A percentile compares a stretch with the other conserved stretches of the same genome.
phyloP scores from a whole-genome alignment of 2,329 filamentous ascomycete genomes.

The Coleophoma crateriformis region DNA sequence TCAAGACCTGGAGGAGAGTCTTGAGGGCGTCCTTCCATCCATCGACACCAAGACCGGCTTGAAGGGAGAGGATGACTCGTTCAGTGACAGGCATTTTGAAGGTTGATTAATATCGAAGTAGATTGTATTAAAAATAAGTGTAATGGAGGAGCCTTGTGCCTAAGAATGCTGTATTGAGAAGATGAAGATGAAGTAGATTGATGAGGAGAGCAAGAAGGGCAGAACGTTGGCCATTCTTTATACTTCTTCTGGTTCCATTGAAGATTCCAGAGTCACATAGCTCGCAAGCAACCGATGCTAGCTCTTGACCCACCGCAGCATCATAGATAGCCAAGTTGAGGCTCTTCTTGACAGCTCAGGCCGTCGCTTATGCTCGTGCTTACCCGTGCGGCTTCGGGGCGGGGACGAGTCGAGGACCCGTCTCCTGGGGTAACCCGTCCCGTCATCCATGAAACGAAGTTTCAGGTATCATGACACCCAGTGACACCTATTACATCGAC shows the following conservation, averaged over 20 bases:
- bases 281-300: too few relatives aligned
- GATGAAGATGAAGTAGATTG: too few relatives aligned
- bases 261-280: too few relatives aligned
- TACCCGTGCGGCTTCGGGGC: neutral
- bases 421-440: neutral
- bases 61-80: conserved; percentile 18
- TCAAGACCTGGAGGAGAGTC: conserved; percentile 21
- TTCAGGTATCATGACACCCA: neutral
- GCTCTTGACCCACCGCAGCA: neutral
- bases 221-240: too few relatives aligned
- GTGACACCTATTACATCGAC: too few relatives aligned
- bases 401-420: neutral
- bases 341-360: neutral
- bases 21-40: conserved; percentile 23
- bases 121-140: too few relatives aligned
- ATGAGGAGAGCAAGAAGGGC: too few relatives aligned
- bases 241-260: too few relatives aligned
- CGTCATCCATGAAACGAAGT: neutral
- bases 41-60: conserved; percentile 17
- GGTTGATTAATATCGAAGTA: neutral
- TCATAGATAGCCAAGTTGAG: neutral
- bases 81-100: conserved; percentile 15
- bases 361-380: neutral
- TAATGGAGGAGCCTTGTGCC: too few relatives aligned
- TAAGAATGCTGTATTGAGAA: neutral